Evolutionary conservation across 768 basidiomycete species (phyloP).

Genomic region (Hydnomerulius pinastri): DNA sequence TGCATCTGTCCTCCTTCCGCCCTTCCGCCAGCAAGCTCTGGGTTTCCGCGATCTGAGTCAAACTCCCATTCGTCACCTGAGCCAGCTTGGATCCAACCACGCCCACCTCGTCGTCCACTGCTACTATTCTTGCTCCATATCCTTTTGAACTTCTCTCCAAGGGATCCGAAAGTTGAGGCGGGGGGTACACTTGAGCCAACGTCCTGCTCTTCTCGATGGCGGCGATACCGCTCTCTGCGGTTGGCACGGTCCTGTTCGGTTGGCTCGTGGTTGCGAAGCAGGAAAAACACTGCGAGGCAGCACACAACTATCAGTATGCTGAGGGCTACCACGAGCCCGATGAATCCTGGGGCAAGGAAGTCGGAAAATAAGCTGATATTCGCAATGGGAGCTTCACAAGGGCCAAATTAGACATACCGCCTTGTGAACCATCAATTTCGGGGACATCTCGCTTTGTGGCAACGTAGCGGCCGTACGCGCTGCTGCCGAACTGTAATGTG

Average conservation of each 20-base stretch:
- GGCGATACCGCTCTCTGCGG: conserved; percentile 33
- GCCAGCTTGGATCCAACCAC: conserved; percentile 55
- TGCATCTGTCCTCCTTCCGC: neutral
- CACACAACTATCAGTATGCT: conserved; percentile 53
- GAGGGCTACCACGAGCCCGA: conserved; percentile 59
- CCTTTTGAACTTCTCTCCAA: conserved; percentile 28
- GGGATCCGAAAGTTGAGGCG: conserved; percentile 17
- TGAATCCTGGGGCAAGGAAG: conserved; percentile 47
- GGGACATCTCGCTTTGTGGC: conserved; percentile 37
- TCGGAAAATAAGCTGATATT: neutral
- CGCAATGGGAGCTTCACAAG: neutral
- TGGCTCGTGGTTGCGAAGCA: conserved; percentile 53
- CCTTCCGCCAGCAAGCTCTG: neutral
- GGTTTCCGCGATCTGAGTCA: conserved; percentile 22
- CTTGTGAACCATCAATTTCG: conserved; percentile 50
- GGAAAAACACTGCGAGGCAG: conserved; percentile 54
- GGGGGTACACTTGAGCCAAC: conserved; percentile 15
- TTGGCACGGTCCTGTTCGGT: conserved; percentile 40
- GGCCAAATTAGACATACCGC: conserved; percentile 37
- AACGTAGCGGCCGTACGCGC: neutral
- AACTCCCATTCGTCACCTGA: conserved; percentile 51
- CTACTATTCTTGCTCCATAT: conserved; percentile 26
- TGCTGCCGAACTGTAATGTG: neutral
- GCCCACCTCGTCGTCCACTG: conserved; percentile 26
- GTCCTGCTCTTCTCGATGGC: conserved; percentile 26